Percentiles rank a stretch among this genome's conserved stretches.
These are phyloP conservation scores for Ceratobasidium sp. DNA, from an alignment of 1,284 basidiomycete genomes.

Conservation along the genomic window DNA sequence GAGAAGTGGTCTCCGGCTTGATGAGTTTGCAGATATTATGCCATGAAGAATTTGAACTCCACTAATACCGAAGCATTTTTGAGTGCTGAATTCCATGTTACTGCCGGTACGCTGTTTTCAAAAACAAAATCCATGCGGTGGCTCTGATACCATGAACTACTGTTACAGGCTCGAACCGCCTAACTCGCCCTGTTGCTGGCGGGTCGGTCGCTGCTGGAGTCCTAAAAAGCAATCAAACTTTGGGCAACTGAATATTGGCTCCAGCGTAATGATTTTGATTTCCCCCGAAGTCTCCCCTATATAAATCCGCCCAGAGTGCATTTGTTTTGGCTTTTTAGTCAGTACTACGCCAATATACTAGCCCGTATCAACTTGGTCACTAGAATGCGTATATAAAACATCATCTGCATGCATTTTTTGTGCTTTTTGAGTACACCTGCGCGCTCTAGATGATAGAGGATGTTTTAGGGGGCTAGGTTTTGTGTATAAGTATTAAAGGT, in stretches of 20 bases:
- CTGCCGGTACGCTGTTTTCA: constrained; percentile 49
- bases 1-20: background rate
- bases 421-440: too few species aligned
- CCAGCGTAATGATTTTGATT: too few species aligned
- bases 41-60: constrained; percentile 62
- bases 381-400: too few species aligned
- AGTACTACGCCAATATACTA: too few species aligned
- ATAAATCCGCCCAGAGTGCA: too few species aligned
- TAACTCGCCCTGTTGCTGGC: constrained; percentile 64
- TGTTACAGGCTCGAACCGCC: constrained; percentile 60
- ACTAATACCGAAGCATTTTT: constrained; percentile 61
- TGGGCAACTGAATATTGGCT: background rate
- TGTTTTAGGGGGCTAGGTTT: too few species aligned
- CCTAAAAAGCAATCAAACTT: constrained; percentile 45
- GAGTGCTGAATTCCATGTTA: constrained; percentile 58
- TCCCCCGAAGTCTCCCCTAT: background rate
- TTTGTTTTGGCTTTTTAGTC: too few species aligned
- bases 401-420: too few species aligned
- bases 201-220: constrained; percentile 57
- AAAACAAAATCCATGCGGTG: background rate
- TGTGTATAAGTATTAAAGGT: too few species aligned
- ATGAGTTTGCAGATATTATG: constrained; percentile 51
- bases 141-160: too few species aligned
- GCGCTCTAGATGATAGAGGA: too few species aligned
- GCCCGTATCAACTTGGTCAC: too few species aligned